Conservation (phyloP, 768 basidiomycete species). For the Boletus insuetus region DNA sequence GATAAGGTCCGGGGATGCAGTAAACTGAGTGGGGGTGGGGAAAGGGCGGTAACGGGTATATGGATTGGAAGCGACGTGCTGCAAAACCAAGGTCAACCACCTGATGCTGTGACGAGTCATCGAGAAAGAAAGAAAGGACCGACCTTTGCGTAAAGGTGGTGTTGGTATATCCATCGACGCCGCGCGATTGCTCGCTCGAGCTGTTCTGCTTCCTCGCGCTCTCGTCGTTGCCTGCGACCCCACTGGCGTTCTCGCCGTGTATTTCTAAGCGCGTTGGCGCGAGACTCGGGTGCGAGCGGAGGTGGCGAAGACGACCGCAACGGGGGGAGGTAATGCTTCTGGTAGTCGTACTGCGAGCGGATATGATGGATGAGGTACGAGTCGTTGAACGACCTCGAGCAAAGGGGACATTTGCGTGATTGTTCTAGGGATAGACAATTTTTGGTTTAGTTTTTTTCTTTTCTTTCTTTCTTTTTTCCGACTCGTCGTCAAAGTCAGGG, state of each 20-base stretch:
- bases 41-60: slow-evolving; percentile 87
- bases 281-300: slow-evolving; percentile 30
- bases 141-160: slow-evolving; percentile 84
- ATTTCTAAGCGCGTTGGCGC: slow-evolving; percentile 28
- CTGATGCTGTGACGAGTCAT: no score
- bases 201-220: slow-evolving; percentile 60
- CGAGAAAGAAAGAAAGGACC: slow-evolving; percentile 42
- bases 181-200: slow-evolving; percentile 72
- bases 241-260: slow-evolving; percentile 47
- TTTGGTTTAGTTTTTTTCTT: neutral
- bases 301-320: slow-evolving; percentile 50
- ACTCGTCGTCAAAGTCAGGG: neutral
- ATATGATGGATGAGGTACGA: slow-evolving; percentile 74
- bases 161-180: slow-evolving; percentile 77
- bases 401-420: slow-evolving; percentile 77
- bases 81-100: neutral
- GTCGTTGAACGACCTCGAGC: slow-evolving; percentile 64
- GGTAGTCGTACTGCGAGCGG: slow-evolving; percentile 75
- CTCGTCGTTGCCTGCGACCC: slow-evolving; percentile 51
- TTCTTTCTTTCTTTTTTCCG: neutral
- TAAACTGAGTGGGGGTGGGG: slow-evolving; percentile 82
- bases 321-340: slow-evolving; percentile 75
- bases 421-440: slow-evolving; percentile 45
- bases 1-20: slow-evolving; percentile 71
- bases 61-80: slow-evolving; percentile 91